phyloP scores from a whole-genome alignment of 176 grass and related monocot genomes.

The Pontederia paniculata region DNA sequence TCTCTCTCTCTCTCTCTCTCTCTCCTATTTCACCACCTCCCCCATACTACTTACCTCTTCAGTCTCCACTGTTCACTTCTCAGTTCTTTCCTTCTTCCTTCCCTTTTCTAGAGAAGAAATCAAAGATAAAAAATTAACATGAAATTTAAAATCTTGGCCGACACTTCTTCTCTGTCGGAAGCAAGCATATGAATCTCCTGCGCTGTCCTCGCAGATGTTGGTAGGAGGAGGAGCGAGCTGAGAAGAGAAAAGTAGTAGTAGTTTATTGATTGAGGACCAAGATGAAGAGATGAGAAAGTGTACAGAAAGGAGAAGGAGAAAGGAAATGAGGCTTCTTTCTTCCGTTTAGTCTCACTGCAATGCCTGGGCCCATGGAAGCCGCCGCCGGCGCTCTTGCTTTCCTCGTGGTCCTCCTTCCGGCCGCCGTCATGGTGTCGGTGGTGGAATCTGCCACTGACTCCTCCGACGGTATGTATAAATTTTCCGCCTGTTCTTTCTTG shows the following conservation, averaged over 20 bases:
- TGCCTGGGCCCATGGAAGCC: neutral
- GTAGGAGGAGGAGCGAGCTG: neutral
- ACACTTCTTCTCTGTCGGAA: slow-evolving; percentile 10
- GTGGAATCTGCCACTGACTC: slow-evolving; percentile 11
- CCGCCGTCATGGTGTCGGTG: neutral
- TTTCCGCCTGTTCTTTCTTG: neutral
- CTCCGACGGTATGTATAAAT: slow-evolving; percentile 1
- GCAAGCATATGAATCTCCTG: slow-evolving; percentile 19
- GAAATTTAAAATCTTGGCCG: neutral
- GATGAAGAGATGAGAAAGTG: too few species aligned
- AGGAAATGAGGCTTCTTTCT: neutral
- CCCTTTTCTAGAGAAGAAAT: too few species aligned
- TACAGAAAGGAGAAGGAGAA: neutral
- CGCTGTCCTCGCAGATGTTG: neutral
- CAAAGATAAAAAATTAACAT: too few species aligned
- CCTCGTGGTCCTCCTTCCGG: neutral
- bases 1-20: too few species aligned
- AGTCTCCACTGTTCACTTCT: too few species aligned
- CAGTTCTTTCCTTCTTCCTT: too few species aligned
- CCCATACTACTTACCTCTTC: too few species aligned
- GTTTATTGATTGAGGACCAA: too few species aligned
- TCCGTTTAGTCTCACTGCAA: neutral
- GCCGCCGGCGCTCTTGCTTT: neutral
- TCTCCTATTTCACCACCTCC: too few species aligned
- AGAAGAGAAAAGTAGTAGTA: neutral